Evolutionary conservation across 192 early-diverging fungal species (phyloP).

Genomic region (Dimargaris verticillata): DNA sequence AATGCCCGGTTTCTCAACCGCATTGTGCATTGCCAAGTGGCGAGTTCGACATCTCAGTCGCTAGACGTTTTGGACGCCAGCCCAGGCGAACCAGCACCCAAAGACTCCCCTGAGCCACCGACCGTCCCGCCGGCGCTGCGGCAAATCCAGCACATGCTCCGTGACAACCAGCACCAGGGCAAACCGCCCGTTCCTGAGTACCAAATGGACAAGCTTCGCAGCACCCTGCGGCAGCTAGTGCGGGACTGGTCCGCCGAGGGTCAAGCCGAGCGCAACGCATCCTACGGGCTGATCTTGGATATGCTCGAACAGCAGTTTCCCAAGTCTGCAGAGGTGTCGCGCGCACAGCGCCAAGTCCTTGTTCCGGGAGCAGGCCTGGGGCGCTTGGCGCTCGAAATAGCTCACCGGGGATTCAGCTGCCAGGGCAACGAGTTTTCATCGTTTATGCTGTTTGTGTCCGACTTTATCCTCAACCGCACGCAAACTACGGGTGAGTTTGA

Average conservation of each 20-base stretch:
- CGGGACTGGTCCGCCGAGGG: slow-evolving; percentile 90
- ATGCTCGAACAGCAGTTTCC: slow-evolving; percentile 44
- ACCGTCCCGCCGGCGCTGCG: neutral
- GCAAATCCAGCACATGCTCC: neutral
- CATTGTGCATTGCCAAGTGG: neutral
- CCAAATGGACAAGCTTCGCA: slow-evolving; percentile 80
- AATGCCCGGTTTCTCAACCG: slow-evolving; percentile 2
- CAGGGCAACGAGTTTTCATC: slow-evolving; percentile 94
- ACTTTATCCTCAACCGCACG: slow-evolving; percentile 85
- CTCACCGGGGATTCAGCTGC: slow-evolving; percentile 52
- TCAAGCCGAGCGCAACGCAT: slow-evolving; percentile 48
- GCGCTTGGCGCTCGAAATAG: slow-evolving; percentile 83
- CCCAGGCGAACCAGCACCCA: neutral
- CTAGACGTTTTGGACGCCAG: neutral
- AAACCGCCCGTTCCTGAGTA: slow-evolving; percentile 32
- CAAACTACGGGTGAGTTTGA: slow-evolving; percentile 33
- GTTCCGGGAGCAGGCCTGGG: slow-evolving; percentile 94
- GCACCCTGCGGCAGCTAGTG: slow-evolving; percentile 84
- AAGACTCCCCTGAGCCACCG: neutral
- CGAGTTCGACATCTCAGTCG: neutral
- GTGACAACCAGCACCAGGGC: slow-evolving; percentile 11
- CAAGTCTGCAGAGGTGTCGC: slow-evolving; percentile 15
- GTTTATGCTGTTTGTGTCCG: slow-evolving; percentile 86
- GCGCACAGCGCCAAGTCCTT: slow-evolving; percentile 50
- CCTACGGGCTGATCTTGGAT: slow-evolving; percentile 67